Base-by-base conservation (phyloP, 2,329 filamentous ascomycete genomes). In the Sporothrix pallida region DNA sequence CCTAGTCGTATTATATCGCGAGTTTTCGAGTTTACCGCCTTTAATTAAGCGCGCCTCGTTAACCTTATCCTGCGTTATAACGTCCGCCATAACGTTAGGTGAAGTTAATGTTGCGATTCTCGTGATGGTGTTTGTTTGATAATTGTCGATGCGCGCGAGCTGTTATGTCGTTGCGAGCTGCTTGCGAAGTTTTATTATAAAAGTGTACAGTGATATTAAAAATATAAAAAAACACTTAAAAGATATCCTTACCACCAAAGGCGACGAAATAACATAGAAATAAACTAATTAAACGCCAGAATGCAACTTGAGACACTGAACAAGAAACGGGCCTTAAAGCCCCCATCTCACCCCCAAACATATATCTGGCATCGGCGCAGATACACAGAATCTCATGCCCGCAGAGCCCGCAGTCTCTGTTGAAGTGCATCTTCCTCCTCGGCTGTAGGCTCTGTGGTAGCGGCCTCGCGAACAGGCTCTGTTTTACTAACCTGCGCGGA, bases 341-440 rank as follows among this genome's bases (percentile, higher is more conserved):
- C 7, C 31, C 31, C 31, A 5, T 37, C 4, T 5, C 31, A 37
- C 31, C 31, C 31, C 52, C 15, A 37, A 37, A 9, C 56, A 60
- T 37, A 13, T 8, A 60, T 37, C 37, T 26, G 6, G 17, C 26
- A 17, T 26, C 56, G 4, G 12, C n/a, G n/a, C 20, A 10, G 52
- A 26, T 23, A 63, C 17, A 6, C 7, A 10, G 20, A 26, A 15
- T 15, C 17, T 74, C 81, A 88, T 60, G 88, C 87, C 62, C 88
- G 81, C 76, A 90, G 80, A 17, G 87, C 87, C 73, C 88, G 83
- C 78, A 90, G 81, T 69, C 88, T 82, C 83, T 90, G 87, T 82
- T 89, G 87, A 77, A 95, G 84, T 42, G 90, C 91, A 80, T 95
- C 92, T 81, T 95, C 93, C 80, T 93, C 90, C 80, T 94, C 92